Evolutionary conservation across 495 filamentous ascomycete genomes (phyloP).

Genomic region (Choiromyces venosus): DNA sequence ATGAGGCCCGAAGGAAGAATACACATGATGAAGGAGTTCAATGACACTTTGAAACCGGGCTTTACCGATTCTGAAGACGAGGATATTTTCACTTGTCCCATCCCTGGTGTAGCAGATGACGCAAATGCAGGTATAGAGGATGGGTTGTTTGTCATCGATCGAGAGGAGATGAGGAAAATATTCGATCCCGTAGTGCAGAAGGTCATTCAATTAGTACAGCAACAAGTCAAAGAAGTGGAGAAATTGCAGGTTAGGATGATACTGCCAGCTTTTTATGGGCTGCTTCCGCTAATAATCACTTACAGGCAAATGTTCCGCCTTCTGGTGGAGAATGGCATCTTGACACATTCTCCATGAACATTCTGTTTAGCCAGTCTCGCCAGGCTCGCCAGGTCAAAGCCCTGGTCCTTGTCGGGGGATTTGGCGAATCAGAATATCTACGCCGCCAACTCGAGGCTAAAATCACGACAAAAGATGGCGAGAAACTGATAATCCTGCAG

Average conservation of each 20-base stretch:
- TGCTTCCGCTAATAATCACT: too few relatives aligned
- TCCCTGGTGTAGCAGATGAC: slow-evolving; percentile 23
- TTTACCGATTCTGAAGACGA: slow-evolving; percentile 24
- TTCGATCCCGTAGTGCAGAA: slow-evolving; percentile 24
- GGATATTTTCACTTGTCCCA: slow-evolving; percentile 32
- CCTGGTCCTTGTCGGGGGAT: slow-evolving; percentile 26
- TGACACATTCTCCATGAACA: too few relatives aligned
- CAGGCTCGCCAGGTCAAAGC: slow-evolving; percentile 1
- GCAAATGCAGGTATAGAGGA: slow-evolving; percentile 11
- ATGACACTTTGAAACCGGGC: slow-evolving; percentile 20
- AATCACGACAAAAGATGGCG: slow-evolving; percentile 2
- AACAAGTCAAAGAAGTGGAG: slow-evolving; percentile 17
- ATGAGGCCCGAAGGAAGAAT: slow-evolving; percentile 16
- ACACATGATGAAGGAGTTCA: slow-evolving; percentile 22
- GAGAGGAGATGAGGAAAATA: slow-evolving; percentile 21
- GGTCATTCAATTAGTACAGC: slow-evolving; percentile 20
- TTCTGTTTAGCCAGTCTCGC: too few relatives aligned
- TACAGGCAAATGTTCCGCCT: too few relatives aligned
- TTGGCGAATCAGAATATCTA: slow-evolving; percentile 28
- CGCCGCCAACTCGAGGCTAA: slow-evolving; percentile 1
- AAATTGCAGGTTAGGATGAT: neutral
- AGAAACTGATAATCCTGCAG: slow-evolving; percentile 14
- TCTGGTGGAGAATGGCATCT: too few relatives aligned
- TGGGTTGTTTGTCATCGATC: slow-evolving; percentile 21
- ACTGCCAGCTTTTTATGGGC: neutral